Percentiles rank a stretch among this genome's conserved stretches.
phyloP scores from a whole-genome alignment of 2,329 filamentous ascomycete genomes.

The Verticillium dahliae region DNA sequence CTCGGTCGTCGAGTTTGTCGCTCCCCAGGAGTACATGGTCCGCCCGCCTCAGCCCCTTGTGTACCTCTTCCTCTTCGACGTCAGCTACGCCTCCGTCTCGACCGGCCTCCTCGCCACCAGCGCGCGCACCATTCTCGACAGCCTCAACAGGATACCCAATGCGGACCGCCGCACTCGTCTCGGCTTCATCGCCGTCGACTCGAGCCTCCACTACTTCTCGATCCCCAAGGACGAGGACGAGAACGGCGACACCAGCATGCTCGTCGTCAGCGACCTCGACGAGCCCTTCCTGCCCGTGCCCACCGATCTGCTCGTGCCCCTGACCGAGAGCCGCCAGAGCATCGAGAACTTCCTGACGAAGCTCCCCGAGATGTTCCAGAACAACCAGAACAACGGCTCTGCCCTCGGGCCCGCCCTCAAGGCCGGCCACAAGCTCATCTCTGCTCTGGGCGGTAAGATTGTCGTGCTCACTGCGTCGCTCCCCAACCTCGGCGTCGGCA shows the following conservation, averaged over 20 bases:
- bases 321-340: conserved; percentile 83
- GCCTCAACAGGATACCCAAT: conserved; percentile 95
- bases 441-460: conserved; percentile 89
- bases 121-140: conserved; percentile 89
- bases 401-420: conserved; percentile 91
- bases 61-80: conserved; percentile 92
- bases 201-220: conserved; percentile 91
- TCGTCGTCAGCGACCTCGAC: conserved; percentile 90
- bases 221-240: conserved; percentile 85
- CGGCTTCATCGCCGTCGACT: conserved; percentile 93
- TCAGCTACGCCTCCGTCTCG: conserved; percentile 84
- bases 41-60: conserved; percentile 91
- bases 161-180: conserved; percentile 86
- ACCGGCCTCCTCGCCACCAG: conserved; percentile 88
- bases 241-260: conserved; percentile 78
- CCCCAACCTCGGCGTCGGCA: conserved; percentile 83
- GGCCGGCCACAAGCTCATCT: conserved; percentile 93
- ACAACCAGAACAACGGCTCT: conserved; percentile 82
- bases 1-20: conserved; percentile 94
- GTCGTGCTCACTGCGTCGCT: conserved; percentile 84
- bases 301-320: conserved; percentile 80
- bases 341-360: conserved; percentile 88
- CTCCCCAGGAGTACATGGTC: conserved; percentile 99
- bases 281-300: conserved; percentile 96
- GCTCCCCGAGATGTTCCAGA: conserved; percentile 94